Conservation (phyloP, 139 green algal species). For the Diplosphaera chodatii region DNA sequence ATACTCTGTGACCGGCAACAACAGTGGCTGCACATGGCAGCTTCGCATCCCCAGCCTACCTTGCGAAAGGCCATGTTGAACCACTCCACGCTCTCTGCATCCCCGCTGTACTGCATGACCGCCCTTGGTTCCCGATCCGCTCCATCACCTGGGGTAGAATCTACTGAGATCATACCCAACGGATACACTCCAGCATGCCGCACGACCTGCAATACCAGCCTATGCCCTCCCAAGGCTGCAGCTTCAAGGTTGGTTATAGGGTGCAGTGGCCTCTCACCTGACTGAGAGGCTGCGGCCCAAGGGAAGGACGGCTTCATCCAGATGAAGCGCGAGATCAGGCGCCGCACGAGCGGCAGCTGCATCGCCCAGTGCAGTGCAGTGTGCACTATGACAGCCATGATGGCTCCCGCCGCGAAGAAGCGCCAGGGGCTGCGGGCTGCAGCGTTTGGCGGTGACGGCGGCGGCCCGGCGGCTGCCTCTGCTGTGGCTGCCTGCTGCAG, state of each 20-base stretch:
- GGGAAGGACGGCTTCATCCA: conserved; percentile 24
- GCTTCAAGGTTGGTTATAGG: too few relatives aligned
- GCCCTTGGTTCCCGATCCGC: conserved; percentile 7
- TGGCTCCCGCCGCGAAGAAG: conserved; percentile 25
- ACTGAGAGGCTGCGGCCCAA: neutral
- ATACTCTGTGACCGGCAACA: too few relatives aligned
- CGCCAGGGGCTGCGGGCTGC: neutral
- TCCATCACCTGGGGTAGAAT: conserved; percentile 9
- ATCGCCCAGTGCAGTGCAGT: conserved; percentile 29
- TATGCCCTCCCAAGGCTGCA: too few relatives aligned
- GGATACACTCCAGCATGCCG: too few relatives aligned
- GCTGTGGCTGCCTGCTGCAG: too few relatives aligned
- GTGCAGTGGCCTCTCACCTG: neutral
- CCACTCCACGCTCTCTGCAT: conserved; percentile 89
- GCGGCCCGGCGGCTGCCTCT: neutral
- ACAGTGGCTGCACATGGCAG: too few relatives aligned
- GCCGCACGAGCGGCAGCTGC: conserved; percentile 30
- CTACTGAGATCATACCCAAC: too few relatives aligned
- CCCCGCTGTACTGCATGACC: conserved; percentile 33
- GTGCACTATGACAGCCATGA: conserved; percentile 24
- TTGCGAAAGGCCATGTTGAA: conserved; percentile 96
- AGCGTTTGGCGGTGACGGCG: neutral
- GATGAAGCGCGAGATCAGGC: conserved; percentile 34
- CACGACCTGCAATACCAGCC: too few relatives aligned
- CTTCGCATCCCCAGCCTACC: too few relatives aligned